Percentiles rank a stretch among this genome's conserved stretches.
phyloP scores from a whole-genome alignment of 169 alveolate genomes.

The Cystoisospora suis region DNA sequence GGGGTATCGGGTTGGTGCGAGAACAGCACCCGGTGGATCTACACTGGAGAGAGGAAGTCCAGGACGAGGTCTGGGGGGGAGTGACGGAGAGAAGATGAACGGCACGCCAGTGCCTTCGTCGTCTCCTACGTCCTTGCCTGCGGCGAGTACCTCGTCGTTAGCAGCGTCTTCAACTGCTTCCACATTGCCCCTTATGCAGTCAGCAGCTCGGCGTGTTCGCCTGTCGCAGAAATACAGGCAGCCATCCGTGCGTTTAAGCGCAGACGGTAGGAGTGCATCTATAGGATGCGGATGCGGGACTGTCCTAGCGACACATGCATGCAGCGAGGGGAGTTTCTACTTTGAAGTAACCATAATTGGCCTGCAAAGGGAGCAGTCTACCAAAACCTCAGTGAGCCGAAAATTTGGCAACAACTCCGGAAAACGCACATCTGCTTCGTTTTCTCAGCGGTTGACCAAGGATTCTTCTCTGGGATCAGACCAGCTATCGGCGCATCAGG shows the following conservation, averaged over 20 bases:
- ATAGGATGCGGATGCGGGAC: slow-evolving; percentile 53
- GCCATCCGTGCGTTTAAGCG: slow-evolving; percentile 49
- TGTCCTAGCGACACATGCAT: slow-evolving; percentile 59
- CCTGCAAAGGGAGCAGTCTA: too few relatives aligned
- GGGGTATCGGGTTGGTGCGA: too few relatives aligned
- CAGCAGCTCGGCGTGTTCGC: slow-evolving; percentile 59
- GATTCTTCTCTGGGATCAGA: too few relatives aligned
- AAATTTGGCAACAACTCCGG: too few relatives aligned
- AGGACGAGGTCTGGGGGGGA: neutral
- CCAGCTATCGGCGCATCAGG: too few relatives aligned
- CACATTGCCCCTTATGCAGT: slow-evolving; percentile 56
- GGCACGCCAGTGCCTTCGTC: neutral
- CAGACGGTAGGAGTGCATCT: neutral
- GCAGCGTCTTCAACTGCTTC: slow-evolving; percentile 7
- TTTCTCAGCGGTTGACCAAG: too few relatives aligned
- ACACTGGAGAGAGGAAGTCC: neutral
- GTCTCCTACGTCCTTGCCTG: neutral
- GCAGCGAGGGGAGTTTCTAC: slow-evolving; percentile 32
- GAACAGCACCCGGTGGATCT: too few relatives aligned
- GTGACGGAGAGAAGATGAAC: neutral
- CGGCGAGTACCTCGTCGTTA: neutral
- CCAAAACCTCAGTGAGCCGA: too few relatives aligned
- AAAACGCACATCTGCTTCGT: too few relatives aligned
- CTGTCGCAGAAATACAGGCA: slow-evolving; percentile 61
- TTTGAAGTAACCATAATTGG: slow-evolving; percentile 36